Evolutionary conservation across 495 filamentous ascomycete species (phyloP), one percentile per base, ranked within the genome.

Genomic region (Usnea hakonensis): DNA sequence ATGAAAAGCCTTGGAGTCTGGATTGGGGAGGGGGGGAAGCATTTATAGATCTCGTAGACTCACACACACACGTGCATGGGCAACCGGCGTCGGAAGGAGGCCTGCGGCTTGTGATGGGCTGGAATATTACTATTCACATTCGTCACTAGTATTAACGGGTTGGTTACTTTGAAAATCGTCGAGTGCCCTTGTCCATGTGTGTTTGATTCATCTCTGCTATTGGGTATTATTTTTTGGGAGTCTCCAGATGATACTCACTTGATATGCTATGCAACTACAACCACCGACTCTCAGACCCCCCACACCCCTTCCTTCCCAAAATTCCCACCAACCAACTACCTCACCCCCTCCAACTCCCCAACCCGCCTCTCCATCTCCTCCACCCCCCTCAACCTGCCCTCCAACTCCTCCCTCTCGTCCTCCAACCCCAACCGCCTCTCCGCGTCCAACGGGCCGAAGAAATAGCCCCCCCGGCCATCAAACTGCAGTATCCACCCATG

Each of bases 401-500:
- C 60, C 32, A 62, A 40, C 30, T 62, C 60, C 54, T 62, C 60
- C 53, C 9, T 57, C 40, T 62, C 60, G 28, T 97, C 94, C 79
- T 98, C 94, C 38, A 98, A 76, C 73, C 83, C 78, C 74, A 96
- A 68, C 63, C 94, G 79, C 73, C 79, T 85, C 69, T 97, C 93
- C 63, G 93, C 92, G 75, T 98, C 94, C 36, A 98, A 74, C 54
- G 85, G 84, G 2, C 91, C 94, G 73, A 97, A 98, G 19, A 97
- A 83, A 70, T 90, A 96, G 21, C 88, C 77, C 0, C 95, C 94
- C 70, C 95, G 88, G 2, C 94, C 95, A 72, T 98, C 94, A 71
- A 98, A 98, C 72, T 97, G 94, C 70, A 98, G 73, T 60, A 97
- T 96, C 71, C 85, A 87, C 64, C 81, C 86, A 73, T 98, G 94